phyloP scores from a whole-genome alignment of 2,329 filamentous ascomycete species.

The Diaporthe vexans region DNA sequence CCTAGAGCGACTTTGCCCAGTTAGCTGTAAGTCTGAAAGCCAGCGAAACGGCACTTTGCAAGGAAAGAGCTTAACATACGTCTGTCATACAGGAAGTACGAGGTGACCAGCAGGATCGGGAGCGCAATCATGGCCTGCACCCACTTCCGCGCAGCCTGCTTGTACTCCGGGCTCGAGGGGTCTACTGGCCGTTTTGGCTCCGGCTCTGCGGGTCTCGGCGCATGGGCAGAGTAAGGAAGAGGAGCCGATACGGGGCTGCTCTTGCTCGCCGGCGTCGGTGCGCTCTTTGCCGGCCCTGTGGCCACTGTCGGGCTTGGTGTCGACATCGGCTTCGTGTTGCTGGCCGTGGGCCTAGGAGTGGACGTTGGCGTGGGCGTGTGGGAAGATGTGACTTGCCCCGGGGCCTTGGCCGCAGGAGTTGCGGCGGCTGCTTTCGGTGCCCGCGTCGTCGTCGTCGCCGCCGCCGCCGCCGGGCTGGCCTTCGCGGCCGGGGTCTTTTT shows the following conservation, averaged over 20 bases:
- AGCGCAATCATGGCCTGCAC: conserved; percentile 63
- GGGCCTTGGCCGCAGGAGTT: background rate
- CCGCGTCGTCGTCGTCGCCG: background rate
- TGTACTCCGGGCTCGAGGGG: conserved; percentile 57
- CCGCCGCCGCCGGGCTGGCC: background rate
- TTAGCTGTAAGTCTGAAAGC: background rate
- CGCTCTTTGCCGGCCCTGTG: background rate
- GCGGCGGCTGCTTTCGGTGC: background rate
- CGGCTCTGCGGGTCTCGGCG: background rate
- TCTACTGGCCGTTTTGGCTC: conserved; percentile 44
- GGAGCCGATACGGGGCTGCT: background rate
- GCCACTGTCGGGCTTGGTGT: background rate
- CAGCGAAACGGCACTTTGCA: background rate
- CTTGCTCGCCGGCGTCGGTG: background rate
- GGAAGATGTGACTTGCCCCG: background rate
- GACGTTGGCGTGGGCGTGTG: background rate
- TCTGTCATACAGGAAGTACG: conserved; percentile 67
- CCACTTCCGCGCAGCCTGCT: conserved; percentile 61
- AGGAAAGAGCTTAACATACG: conserved; percentile 52
- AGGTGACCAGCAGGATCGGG: conserved; percentile 68
- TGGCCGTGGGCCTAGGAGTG: background rate
- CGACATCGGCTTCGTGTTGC: background rate
- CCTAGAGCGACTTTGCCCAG: conserved; percentile 18
- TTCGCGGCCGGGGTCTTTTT: background rate
- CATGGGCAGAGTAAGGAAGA: conserved; percentile 8